Conservation (phyloP, 371 early-diverging fungal species). For the Zancudomyces culisetae region DNA sequence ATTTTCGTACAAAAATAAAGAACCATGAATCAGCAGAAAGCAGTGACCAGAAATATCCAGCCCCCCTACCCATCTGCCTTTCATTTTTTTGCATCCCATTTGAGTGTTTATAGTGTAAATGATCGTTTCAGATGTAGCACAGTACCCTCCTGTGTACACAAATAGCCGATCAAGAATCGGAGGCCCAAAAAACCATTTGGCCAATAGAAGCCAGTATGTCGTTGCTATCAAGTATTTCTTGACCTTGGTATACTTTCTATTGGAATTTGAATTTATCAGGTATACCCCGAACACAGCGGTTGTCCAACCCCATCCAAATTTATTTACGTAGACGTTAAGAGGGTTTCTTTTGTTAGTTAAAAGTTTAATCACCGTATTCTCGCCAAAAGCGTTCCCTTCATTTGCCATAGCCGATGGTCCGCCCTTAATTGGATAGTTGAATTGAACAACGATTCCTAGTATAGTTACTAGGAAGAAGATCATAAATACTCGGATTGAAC, state of each 20-base stretch:
- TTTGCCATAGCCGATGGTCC: no score
- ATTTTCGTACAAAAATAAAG: slow-evolving; percentile 62
- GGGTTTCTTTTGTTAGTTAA: slow-evolving; percentile 54
- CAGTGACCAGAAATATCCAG: slow-evolving; percentile 80
- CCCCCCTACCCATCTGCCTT: slow-evolving; percentile 56
- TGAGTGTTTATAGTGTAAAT: slow-evolving; percentile 4
- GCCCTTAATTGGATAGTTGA: no score
- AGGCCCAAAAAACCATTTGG: slow-evolving; percentile 70
- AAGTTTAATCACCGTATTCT: background rate
- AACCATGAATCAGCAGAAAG: slow-evolving; percentile 63
- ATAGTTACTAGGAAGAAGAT: no score
- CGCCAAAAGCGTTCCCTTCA: no score
- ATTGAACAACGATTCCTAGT: no score
- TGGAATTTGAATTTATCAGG: slow-evolving; percentile 5
- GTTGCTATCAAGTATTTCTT: slow-evolving; percentile 46
- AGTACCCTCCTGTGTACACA: slow-evolving; percentile 44
- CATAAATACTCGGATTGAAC: no score
- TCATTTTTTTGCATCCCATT: slow-evolving; percentile 31
- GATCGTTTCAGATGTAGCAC: slow-evolving; percentile 13
- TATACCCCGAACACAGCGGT: slow-evolving; percentile 32
- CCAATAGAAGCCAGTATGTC: slow-evolving; percentile 57
- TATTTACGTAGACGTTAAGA: slow-evolving; percentile 56
- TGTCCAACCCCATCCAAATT: slow-evolving; percentile 72
- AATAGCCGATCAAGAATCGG: slow-evolving; percentile 61
- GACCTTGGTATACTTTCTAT: slow-evolving; percentile 8